Base-by-base conservation (phyloP, 176 grass and related monocot species). In the Carex cristatella region DNA sequence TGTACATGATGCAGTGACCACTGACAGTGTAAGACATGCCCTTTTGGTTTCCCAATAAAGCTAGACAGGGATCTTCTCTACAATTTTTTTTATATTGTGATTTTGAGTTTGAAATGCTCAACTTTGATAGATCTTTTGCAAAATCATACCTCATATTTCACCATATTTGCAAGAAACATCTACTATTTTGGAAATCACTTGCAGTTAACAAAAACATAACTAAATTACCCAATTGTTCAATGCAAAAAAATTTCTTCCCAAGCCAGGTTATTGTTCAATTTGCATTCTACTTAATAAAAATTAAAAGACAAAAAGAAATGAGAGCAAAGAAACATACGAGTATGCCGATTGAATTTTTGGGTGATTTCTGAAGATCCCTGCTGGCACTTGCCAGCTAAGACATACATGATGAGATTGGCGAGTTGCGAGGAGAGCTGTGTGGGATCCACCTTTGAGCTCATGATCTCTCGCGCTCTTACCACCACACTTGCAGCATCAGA, bases 401-500 rank as follows among this genome's bases (percentile, higher is more conserved):
- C 76, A 73, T 98, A 89, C 91, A 94, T 93, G 79, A 98, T 93
- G 80, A 95, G 83, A 87, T 90, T 93, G 67, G 93, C 91, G 38
- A 98, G 91, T 88, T 93, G 95, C 58, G 91, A 89, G 19, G 89
- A 75, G 65, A 98, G 75, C 64, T 91, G 91, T 32, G 85, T 49
- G 14, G 95, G 95, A 42, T 95, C 95, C 2, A 98, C 88, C 73
- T 91, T 93, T 64, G 86, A 92, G 75, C 89, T 93, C 83, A 98
- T 89, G 74, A 98, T 87, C 74, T 98, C 95, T 84, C 93, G 87
- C 27, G 91, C 89, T 65, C 86, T 87, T 89, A 87, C 89, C 40
- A 95, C 93, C 82, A 93, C 89, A 83, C 84, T 88, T 85, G 91
- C 82, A 86, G 92, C 93, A 88, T 97, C 92, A n/a, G 95, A 94